These are phyloP conservation scores for Cucurbita argyrosperma DNA, from an alignment of 306 rosid genomes.

Conservation along the genomic window DNA sequence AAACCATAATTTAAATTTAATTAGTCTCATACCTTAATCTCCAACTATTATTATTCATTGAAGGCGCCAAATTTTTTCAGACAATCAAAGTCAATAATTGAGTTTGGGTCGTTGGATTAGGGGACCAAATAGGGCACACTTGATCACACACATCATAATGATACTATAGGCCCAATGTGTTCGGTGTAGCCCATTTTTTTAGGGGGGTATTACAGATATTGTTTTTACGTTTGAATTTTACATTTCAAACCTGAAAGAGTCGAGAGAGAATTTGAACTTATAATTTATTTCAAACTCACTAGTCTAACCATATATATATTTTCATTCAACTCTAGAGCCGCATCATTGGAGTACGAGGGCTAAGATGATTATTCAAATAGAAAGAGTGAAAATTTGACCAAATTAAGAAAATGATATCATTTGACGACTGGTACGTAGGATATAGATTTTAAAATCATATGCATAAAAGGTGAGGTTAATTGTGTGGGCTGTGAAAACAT, in stretches of 20 bases:
- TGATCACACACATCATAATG: background rate
- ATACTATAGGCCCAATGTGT: background rate
- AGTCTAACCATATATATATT: too few relatives aligned
- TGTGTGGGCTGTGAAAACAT: background rate
- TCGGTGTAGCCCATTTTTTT: background rate
- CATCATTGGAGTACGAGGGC: too few relatives aligned
- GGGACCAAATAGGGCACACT: background rate
- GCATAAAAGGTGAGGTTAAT: background rate
- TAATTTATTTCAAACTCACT: too few relatives aligned
- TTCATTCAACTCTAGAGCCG: too few relatives aligned
- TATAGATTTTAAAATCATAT: background rate
- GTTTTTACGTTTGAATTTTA: background rate
- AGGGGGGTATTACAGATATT: too few relatives aligned
- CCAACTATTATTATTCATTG: background rate
- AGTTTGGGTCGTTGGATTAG: slow-evolving; percentile 4
- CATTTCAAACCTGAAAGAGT: background rate
- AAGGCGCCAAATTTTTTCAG: background rate
- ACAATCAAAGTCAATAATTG: background rate
- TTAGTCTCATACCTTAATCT: background rate
- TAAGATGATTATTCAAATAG: too few relatives aligned
- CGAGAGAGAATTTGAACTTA: background rate
- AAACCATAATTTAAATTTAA: too few relatives aligned
- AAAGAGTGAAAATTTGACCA: too few relatives aligned
- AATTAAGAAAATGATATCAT: too few relatives aligned
- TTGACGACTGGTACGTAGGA: too few relatives aligned